A percentile compares a stretch with the other conserved stretches of the same genome.
Evolutionary conservation across 164 flowering plant genomes (phyloP).

Genomic region (Stephania yunnanensis): DNA sequence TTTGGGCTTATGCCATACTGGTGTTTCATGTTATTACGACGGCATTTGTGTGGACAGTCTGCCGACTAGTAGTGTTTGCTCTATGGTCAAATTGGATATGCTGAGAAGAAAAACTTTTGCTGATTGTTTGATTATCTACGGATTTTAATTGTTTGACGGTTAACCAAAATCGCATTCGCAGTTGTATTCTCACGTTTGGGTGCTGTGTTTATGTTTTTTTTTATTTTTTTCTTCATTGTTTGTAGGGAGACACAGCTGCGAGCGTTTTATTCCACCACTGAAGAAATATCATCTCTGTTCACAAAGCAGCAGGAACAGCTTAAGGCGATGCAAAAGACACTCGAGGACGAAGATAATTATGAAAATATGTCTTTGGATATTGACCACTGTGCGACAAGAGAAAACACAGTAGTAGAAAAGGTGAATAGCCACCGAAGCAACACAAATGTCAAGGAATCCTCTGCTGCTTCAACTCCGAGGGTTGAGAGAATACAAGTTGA

Average conservation of each 20-base stretch:
- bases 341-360: slow-evolving; percentile 92
- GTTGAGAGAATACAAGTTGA: slow-evolving; percentile 25
- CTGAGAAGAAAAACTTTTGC: too few relatives aligned
- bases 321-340: slow-evolving; percentile 86
- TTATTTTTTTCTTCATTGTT: background rate
- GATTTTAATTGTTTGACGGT: background rate
- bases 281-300: slow-evolving; percentile 71
- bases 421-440: slow-evolving; percentile 18
- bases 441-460: slow-evolving; percentile 34
- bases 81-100: too few relatives aligned
- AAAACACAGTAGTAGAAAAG: slow-evolving; percentile 21
- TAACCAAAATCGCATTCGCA: background rate
- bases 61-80: too few relatives aligned
- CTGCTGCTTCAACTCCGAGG: slow-evolving; percentile 46
- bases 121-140: too few relatives aligned
- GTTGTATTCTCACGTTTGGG: background rate
- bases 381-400: slow-evolving; percentile 35
- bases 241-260: slow-evolving; percentile 95
- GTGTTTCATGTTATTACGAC: too few relatives aligned
- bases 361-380: slow-evolving; percentile 56
- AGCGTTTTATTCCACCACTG: slow-evolving; percentile 95
- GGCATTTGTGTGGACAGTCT: too few relatives aligned
- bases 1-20: too few relatives aligned
- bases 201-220: background rate
- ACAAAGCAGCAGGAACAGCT: slow-evolving; percentile 94